Percentiles rank a stretch among this genome's conserved stretches.
Evolutionary conservation across 805 yeast species (phyloP).

Genomic region (Wickerhamomyces tratensis): DNA sequence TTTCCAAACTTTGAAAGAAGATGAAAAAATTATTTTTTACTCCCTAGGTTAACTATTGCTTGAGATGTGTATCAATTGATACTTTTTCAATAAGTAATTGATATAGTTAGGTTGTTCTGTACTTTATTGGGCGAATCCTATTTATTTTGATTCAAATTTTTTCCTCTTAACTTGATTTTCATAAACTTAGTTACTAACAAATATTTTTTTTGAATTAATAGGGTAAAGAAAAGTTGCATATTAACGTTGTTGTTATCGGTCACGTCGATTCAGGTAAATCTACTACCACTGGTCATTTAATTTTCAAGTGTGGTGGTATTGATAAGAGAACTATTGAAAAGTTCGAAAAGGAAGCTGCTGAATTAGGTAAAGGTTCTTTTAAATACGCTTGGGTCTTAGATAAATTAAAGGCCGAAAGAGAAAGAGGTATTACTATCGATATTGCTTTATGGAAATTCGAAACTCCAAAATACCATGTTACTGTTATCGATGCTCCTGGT

Average conservation of each 20-base stretch:
- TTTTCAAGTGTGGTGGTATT: slow-evolving; percentile 96
- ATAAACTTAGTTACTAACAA: slow-evolving; percentile 6
- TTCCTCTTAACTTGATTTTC: slow-evolving; percentile 29
- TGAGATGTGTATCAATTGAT: too few relatives aligned
- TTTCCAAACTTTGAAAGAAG: too few relatives aligned
- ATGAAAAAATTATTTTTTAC: too few relatives aligned
- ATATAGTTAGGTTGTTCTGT: too few relatives aligned
- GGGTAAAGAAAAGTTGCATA: slow-evolving; percentile 97
- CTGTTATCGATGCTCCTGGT: slow-evolving; percentile 93
- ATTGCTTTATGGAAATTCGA: slow-evolving; percentile 94
- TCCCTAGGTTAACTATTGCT: too few relatives aligned
- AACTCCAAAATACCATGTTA: slow-evolving; percentile 88
- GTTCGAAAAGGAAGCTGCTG: slow-evolving; percentile 97
- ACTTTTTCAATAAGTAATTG: too few relatives aligned
- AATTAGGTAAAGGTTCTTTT: slow-evolving; percentile 94
- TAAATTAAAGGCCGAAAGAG: slow-evolving; percentile 91
- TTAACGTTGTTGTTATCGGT: slow-evolving; percentile 99
- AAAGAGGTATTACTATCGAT: slow-evolving; percentile 95
- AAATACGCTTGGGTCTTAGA: slow-evolving; percentile 94
- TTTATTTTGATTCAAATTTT: background rate
- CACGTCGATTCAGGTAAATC: slow-evolving; percentile 99
- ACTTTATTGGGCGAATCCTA: too few relatives aligned
- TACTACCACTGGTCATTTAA: slow-evolving; percentile 98
- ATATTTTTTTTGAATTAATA: slow-evolving; percentile 10
- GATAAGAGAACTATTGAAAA: slow-evolving; percentile 95